Conservation (phyloP, 208 protist genomes). For the Leishmania tarentolae region DNA sequence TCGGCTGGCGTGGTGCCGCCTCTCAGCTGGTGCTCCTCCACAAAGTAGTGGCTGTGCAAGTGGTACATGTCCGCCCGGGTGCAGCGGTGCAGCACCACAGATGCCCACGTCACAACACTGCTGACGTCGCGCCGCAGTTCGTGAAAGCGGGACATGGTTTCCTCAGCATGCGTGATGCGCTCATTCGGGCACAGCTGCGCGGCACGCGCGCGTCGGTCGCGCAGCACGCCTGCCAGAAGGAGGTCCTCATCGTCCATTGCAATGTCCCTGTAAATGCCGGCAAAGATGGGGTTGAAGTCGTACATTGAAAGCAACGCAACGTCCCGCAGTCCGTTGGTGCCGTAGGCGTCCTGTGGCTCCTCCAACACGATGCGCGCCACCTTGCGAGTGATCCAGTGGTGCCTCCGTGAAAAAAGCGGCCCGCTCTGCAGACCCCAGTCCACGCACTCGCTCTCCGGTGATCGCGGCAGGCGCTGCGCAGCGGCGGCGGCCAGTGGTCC, state of each 20-base stretch:
- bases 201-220: not conserved
- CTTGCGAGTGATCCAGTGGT: constrained; percentile 14
- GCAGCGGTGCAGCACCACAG: constrained; percentile 16
- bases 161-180: constrained; percentile 8
- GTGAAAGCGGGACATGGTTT: constrained; percentile 22
- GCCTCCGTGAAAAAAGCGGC: constrained; percentile 19
- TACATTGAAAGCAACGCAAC: not conserved
- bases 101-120: constrained; percentile 23
- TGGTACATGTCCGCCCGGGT: constrained; percentile 10
- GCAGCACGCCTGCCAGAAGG: not conserved
- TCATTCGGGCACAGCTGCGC: constrained; percentile 12
- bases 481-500: not conserved
- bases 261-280: not conserved
- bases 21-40: constrained; percentile 1
- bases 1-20: not conserved
- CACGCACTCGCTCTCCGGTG: constrained; percentile 13
- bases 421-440: constrained; percentile 27
- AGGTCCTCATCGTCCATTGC: constrained; percentile 23
- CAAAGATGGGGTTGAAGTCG: constrained; percentile 1
- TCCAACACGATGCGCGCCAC: constrained; percentile 11
- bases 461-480: not conserved
- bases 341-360: not conserved
- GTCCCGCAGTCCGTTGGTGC: not conserved
- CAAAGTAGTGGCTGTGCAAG: constrained; percentile 12
- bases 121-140: constrained; percentile 15